These are phyloP conservation scores for Saccharomycopsis selenospora DNA, from an alignment of 805 yeast genomes.

Conservation along the genomic window DNA sequence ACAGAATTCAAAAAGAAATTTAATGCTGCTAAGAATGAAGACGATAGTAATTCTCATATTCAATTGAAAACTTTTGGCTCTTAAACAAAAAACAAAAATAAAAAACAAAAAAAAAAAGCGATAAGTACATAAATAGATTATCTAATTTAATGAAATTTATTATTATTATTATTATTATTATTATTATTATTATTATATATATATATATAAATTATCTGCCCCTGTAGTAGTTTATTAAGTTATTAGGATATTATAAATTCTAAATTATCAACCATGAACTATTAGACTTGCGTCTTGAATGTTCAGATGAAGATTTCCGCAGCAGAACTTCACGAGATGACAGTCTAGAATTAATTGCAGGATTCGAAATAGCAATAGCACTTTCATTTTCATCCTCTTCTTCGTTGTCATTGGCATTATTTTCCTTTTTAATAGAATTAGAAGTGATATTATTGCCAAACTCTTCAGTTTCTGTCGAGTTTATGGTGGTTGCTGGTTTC, in stretches of 20 bases:
- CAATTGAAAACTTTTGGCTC: constrained; percentile 18
- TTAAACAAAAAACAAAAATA: neutral
- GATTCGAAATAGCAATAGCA: constrained; percentile 6
- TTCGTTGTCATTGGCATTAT: neutral
- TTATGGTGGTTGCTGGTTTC: too few relatives aligned
- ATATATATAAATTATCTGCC: too few relatives aligned
- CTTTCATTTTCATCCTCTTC: constrained; percentile 13
- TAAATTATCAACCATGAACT: neutral
- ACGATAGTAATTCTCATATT: constrained; percentile 12
- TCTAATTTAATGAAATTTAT: neutral
- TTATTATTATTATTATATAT: neutral
- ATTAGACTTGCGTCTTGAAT: neutral
- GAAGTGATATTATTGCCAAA: too few relatives aligned
- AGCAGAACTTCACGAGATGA: neutral
- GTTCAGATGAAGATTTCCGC: neutral
- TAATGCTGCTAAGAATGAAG: neutral
- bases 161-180: too few relatives aligned
- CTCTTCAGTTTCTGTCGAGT: too few relatives aligned
- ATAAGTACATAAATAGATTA: neutral
- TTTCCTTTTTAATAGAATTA: too few relatives aligned
- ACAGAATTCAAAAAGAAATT: constrained; percentile 8
- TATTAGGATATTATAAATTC: too few relatives aligned
- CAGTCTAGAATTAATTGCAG: constrained; percentile 8
- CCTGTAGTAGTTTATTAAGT: too few relatives aligned
- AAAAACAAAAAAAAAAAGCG: neutral